phyloP scores from a whole-genome alignment of 768 basidiomycete genomes.

The Pholiota conissans region DNA sequence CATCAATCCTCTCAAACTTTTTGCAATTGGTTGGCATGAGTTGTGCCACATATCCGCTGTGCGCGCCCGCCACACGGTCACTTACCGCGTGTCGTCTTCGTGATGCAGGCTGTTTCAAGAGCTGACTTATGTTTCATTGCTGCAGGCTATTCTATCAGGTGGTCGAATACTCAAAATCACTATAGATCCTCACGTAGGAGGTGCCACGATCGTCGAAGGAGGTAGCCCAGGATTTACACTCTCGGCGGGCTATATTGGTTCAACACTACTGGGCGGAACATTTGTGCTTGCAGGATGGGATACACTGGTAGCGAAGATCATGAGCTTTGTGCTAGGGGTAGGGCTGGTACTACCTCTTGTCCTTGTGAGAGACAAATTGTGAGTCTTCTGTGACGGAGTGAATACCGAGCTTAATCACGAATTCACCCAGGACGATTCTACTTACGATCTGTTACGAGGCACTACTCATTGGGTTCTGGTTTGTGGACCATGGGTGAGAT shows the following conservation, averaged over 20 bases:
- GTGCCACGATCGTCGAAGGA: slow-evolving; percentile 74
- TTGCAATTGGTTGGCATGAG: slow-evolving; percentile 90
- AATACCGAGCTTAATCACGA: background rate
- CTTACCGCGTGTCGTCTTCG: slow-evolving; percentile 13
- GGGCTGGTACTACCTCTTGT: slow-evolving; percentile 85
- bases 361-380: slow-evolving; percentile 91
- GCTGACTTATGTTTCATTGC: background rate
- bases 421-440: slow-evolving; percentile 68
- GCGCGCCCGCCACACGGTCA: slow-evolving; percentile 25
- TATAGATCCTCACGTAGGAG: slow-evolving; percentile 83
- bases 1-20: slow-evolving; percentile 83
- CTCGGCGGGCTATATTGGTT: slow-evolving; percentile 80
- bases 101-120: slow-evolving; percentile 4
- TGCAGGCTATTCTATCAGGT: slow-evolving; percentile 75
- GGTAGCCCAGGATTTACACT: slow-evolving; percentile 73
- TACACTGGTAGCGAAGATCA: slow-evolving; percentile 87
- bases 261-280: slow-evolving; percentile 78
- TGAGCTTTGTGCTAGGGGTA: slow-evolving; percentile 87
- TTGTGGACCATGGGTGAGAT: slow-evolving; percentile 85
- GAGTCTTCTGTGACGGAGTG: slow-evolving; percentile 29
- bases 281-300: slow-evolving; percentile 86
- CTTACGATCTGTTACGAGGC: slow-evolving; percentile 84
- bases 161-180: slow-evolving; percentile 78
- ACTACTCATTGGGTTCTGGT: slow-evolving; percentile 91
- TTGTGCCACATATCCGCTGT: slow-evolving; percentile 82